phyloP scores from a whole-genome alignment of 192 early-diverging fungal genomes.

The Thamnidium elegans region DNA sequence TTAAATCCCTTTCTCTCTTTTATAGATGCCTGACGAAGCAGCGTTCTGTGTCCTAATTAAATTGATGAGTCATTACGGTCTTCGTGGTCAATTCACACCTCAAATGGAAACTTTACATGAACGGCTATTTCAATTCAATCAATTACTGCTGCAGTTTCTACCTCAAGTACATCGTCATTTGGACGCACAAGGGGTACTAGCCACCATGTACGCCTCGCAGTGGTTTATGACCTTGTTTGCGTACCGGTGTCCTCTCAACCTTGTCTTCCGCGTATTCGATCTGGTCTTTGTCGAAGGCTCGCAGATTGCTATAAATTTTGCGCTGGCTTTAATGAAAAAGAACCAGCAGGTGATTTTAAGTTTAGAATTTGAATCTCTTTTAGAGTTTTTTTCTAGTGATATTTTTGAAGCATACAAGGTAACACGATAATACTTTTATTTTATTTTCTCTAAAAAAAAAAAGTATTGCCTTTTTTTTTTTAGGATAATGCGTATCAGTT shows the following conservation, averaged over 20 bases:
- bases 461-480: slow-evolving; percentile 3
- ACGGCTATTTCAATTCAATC: slow-evolving; percentile 87
- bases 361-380: slow-evolving; percentile 79
- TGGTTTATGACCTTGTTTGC: slow-evolving; percentile 99
- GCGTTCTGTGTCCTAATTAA: slow-evolving; percentile 90
- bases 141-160: slow-evolving; percentile 74
- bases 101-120: slow-evolving; percentile 88
- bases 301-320: slow-evolving; percentile 79
- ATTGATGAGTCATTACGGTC: slow-evolving; percentile 83
- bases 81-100: slow-evolving; percentile 89
- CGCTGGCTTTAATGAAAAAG: slow-evolving; percentile 81
- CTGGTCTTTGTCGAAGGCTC: slow-evolving; percentile 90
- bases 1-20: not conserved
- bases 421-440: slow-evolving; percentile 14
- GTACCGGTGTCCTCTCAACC: slow-evolving; percentile 91
- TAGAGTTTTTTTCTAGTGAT: slow-evolving; percentile 85
- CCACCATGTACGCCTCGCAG: slow-evolving; percentile 97
- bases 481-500: slow-evolving; percentile 68
- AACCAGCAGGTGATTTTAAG: slow-evolving; percentile 77
- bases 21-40: slow-evolving; percentile 94
- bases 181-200: slow-evolving; percentile 73
- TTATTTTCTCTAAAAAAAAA: not conserved
- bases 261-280: slow-evolving; percentile 90
- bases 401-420: slow-evolving; percentile 87
- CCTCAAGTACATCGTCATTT: slow-evolving; percentile 82